Evolutionary conservation across 257 asterid species (phyloP).

Genomic region (Lavandula angustifolia): DNA sequence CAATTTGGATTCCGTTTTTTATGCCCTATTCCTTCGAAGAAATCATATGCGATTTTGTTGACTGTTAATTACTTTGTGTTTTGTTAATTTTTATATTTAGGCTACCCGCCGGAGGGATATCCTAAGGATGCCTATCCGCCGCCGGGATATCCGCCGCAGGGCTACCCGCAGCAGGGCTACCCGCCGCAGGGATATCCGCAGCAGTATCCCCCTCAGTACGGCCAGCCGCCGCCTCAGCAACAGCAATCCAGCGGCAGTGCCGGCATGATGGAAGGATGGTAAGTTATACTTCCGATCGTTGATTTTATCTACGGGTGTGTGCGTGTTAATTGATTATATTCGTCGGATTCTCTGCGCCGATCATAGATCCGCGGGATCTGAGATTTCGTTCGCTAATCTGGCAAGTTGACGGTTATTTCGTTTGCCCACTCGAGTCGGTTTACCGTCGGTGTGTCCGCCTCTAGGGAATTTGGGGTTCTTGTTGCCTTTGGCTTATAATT

Average conservation of each 20-base stretch:
- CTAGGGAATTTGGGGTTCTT: too few relatives aligned
- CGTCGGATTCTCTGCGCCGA: not conserved
- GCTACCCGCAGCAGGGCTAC: constrained; percentile 48
- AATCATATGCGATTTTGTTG: not conserved
- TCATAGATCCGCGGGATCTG: constrained; percentile 38
- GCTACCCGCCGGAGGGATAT: constrained; percentile 73
- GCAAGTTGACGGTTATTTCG: constrained; percentile 27
- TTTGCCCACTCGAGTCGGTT: not conserved
- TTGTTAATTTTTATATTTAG: constrained; percentile 26
- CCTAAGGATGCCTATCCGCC: constrained; percentile 81
- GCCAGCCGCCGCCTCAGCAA: constrained; percentile 53
- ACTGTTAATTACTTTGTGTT: not conserved
- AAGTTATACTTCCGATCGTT: constrained; percentile 5
- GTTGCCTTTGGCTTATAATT: too few relatives aligned
- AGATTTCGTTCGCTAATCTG: constrained; percentile 16
- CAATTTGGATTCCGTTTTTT: too few relatives aligned
- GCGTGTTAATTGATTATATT: constrained; percentile 21
- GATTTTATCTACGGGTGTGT: not conserved
- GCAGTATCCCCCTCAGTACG: constrained; percentile 65
- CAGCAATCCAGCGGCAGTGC: constrained; percentile 41
- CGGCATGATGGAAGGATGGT: constrained; percentile 76
- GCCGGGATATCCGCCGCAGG: constrained; percentile 65
- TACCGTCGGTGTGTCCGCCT: not conserved
- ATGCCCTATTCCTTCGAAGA: not conserved
- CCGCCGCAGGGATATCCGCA: constrained; percentile 63